Evolutionary conservation across 148 eudicot genomes (phyloP).

Genomic region (Rhododendron ferrugineum): DNA sequence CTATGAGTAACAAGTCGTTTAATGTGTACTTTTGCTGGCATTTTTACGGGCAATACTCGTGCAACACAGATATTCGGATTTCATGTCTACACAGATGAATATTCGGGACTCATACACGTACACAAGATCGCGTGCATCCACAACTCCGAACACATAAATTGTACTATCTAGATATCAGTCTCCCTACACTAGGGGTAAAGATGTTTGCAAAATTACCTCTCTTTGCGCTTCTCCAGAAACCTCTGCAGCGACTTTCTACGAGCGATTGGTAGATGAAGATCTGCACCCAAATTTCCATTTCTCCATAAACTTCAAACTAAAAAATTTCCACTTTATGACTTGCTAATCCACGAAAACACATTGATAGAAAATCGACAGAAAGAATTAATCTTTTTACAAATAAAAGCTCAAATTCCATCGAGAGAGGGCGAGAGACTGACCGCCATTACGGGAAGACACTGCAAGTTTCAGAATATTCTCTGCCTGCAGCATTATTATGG

Average conservation of each 20-base stretch:
- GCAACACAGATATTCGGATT: not conserved
- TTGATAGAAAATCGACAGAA: not conserved
- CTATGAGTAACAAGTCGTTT: too few relatives aligned
- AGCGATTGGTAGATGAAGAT: constrained; percentile 43
- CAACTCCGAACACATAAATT: not conserved
- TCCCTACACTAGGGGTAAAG: not conserved
- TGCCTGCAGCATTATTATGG: constrained; percentile 23
- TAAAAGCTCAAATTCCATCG: not conserved
- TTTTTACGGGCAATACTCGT: not conserved
- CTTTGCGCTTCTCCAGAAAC: constrained; percentile 60
- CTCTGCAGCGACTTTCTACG: constrained; percentile 48
- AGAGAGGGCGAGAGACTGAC: constrained; percentile 4
- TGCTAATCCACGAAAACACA: not conserved
- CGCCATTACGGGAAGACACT: constrained; percentile 11
- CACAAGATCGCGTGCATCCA: not conserved
- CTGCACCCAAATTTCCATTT: constrained; percentile 14
- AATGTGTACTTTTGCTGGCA: not conserved
- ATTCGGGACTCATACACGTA: too few relatives aligned
- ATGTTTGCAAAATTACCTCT: constrained; percentile 25
- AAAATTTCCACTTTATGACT: not conserved
- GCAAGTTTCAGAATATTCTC: constrained; percentile 22
- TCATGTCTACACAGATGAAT: too few relatives aligned
- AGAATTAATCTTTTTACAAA: not conserved
- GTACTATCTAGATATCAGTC: not conserved
- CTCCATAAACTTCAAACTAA: not conserved